Evolutionary conservation across 2,329 filamentous ascomycete species (phyloP).

Genomic region (Didymella arachidicola): DNA sequence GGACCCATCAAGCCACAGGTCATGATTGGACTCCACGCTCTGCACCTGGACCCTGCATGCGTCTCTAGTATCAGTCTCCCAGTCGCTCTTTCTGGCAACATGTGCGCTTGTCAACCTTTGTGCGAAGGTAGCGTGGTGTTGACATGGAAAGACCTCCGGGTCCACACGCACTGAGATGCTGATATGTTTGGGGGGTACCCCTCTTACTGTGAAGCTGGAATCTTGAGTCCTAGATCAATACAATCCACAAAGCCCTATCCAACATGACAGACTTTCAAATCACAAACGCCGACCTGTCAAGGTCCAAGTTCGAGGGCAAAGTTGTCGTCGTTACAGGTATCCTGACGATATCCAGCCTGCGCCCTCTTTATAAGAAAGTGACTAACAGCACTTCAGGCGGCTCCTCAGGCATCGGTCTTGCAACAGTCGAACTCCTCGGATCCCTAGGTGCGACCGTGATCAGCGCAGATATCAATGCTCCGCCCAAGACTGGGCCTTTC

Average conservation of each 20-base stretch:
- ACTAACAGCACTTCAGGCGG: slow-evolving; percentile 52
- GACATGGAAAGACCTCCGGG: slow-evolving; percentile 3
- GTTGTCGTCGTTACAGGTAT: slow-evolving; percentile 34
- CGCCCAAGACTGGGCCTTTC: slow-evolving; percentile 37
- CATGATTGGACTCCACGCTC: slow-evolving; percentile 8
- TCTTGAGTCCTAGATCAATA: background rate
- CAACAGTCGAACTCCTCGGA: slow-evolving; percentile 61
- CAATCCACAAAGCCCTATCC: background rate
- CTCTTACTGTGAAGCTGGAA: background rate
- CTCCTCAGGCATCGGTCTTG: slow-evolving; percentile 66
- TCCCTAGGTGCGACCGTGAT: slow-evolving; percentile 63
- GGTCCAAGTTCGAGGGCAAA: slow-evolving; percentile 30
- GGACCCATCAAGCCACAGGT: background rate
- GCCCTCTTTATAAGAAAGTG: background rate
- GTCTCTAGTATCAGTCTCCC: background rate
- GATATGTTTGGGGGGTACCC: background rate
- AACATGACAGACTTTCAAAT: slow-evolving; percentile 35
- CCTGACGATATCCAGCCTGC: background rate
- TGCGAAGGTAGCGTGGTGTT: slow-evolving; percentile 4
- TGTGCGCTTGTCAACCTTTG: background rate
- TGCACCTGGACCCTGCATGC: slow-evolving; percentile 8
- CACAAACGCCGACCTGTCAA: slow-evolving; percentile 29
- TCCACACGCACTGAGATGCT: slow-evolving; percentile 6
- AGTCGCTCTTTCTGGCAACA: slow-evolving; percentile 7
- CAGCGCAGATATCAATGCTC: slow-evolving; percentile 60